phyloP scores from a whole-genome alignment of 1,139 yeast genomes.

The Saccharomycopsis hybrid region DNA sequence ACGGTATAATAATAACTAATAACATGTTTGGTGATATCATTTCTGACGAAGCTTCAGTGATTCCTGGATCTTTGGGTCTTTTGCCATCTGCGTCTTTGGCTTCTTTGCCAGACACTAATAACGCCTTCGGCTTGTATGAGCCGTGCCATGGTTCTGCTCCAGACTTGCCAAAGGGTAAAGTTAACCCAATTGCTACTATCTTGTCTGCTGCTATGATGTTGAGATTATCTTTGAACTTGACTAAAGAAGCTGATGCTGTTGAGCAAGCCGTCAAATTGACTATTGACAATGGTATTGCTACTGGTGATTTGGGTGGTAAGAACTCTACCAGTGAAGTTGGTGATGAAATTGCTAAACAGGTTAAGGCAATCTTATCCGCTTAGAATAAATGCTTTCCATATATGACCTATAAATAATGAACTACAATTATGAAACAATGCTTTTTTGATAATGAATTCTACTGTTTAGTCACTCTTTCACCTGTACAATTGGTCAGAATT shows the following conservation, averaged over 20 bases:
- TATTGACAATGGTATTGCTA: slow-evolving; percentile 76
- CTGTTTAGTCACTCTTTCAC: no score
- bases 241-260: slow-evolving; percentile 79
- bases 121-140: slow-evolving; percentile 92
- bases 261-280: slow-evolving; percentile 84
- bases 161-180: slow-evolving; percentile 79
- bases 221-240: slow-evolving; percentile 75
- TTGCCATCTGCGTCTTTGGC: slow-evolving; percentile 96
- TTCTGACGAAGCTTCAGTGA: slow-evolving; percentile 95
- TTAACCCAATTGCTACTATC: slow-evolving; percentile 91
- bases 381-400: no score
- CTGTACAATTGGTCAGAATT: no score
- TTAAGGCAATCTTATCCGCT: slow-evolving; percentile 57
- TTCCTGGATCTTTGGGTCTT: slow-evolving; percentile 94
- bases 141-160: slow-evolving; percentile 99
- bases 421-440: no score
- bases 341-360: slow-evolving; percentile 77
- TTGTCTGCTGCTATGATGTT: slow-evolving; percentile 97
- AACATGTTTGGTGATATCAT: slow-evolving; percentile 98
- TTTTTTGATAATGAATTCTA: no score
- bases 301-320: slow-evolving; percentile 84
- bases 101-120: slow-evolving; percentile 87
- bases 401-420: no score
- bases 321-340: slow-evolving; percentile 85
- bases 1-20: slow-evolving; percentile 86